phyloP scores from a whole-genome alignment of 208 protist genomes.

The Trypanosoma lewisi region DNA sequence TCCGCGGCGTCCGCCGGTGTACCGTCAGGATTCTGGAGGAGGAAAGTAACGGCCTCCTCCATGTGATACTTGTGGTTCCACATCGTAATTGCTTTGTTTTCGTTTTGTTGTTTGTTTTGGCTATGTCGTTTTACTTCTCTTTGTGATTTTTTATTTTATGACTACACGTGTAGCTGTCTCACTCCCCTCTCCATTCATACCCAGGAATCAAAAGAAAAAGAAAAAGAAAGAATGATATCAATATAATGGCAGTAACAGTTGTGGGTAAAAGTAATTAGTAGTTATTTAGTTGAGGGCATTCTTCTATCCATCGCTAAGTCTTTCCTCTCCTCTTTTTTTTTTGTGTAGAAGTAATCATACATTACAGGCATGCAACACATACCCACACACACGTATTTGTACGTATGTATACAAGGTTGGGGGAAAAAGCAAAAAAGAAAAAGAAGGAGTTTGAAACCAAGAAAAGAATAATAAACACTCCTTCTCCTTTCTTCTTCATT shows the following conservation, averaged over 20 bases:
- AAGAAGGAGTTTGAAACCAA: conserved; percentile 10
- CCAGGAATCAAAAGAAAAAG: conserved; percentile 1
- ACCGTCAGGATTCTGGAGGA: conserved; percentile 30
- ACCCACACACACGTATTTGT: background rate
- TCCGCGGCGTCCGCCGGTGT: conserved; percentile 13
- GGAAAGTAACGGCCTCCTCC: conserved; percentile 43
- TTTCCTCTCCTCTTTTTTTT: too few species aligned
- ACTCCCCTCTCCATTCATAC: too few species aligned
- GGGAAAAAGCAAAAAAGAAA: conserved; percentile 15
- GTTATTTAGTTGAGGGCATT: too few species aligned
- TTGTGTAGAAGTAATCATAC: too few species aligned
- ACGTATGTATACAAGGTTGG: background rate
- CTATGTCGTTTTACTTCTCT: background rate
- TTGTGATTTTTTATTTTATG: too few species aligned
- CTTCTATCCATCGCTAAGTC: too few species aligned
- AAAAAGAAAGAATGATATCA: conserved; percentile 6
- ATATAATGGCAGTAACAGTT: too few species aligned
- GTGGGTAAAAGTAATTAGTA: too few species aligned
- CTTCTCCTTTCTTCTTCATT: background rate
- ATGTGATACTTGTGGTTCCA: conserved; percentile 14
- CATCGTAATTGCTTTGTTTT: conserved; percentile 8
- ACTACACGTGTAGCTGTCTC: background rate
- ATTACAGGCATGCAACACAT: too few species aligned
- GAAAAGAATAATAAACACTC: conserved; percentile 8
- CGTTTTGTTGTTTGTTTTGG: conserved; percentile 6